These are phyloP conservation scores for Tetrahymena elliotti DNA, from an alignment of 73 alveolate species.

Conservation along the genomic window DNA sequence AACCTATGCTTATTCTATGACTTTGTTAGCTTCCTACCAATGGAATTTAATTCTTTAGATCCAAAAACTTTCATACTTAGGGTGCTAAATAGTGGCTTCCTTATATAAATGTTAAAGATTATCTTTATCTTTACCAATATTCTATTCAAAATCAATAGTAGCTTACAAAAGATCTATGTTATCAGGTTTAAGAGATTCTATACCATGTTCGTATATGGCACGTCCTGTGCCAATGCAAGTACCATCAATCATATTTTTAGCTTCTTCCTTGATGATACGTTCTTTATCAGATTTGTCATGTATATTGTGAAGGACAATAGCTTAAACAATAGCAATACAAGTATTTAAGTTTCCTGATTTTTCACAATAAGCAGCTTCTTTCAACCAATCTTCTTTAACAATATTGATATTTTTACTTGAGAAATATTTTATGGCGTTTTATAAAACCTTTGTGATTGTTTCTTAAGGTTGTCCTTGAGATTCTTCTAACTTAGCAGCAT, in stretches of 20 bases:
- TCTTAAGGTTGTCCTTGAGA: constrained; percentile 54
- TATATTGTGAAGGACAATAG: constrained; percentile 35
- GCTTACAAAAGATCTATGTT: neutral
- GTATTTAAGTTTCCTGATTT: constrained; percentile 49
- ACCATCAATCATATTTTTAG: constrained; percentile 43
- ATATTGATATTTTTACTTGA: constrained; percentile 43
- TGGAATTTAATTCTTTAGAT: neutral
- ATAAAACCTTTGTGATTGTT: constrained; percentile 42
- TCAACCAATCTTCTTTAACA: constrained; percentile 62
- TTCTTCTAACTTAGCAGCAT: constrained; percentile 84
- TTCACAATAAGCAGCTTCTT: constrained; percentile 76
- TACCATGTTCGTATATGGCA: constrained; percentile 11
- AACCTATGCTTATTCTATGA: neutral
- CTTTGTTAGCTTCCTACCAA: neutral
- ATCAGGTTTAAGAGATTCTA: neutral
- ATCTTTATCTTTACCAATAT: neutral
- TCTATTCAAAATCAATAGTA: neutral
- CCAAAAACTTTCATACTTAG: neutral
- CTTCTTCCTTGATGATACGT: neutral
- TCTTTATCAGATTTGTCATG: constrained; percentile 18
- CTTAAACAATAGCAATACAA: constrained; percentile 57
- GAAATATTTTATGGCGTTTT: constrained; percentile 56
- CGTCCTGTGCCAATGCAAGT: constrained; percentile 38
- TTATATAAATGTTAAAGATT: neutral
- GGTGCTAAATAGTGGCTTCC: neutral